Base-by-base conservation (phyloP, 371 early-diverging fungal species). In the Mycotypha africana region DNA sequence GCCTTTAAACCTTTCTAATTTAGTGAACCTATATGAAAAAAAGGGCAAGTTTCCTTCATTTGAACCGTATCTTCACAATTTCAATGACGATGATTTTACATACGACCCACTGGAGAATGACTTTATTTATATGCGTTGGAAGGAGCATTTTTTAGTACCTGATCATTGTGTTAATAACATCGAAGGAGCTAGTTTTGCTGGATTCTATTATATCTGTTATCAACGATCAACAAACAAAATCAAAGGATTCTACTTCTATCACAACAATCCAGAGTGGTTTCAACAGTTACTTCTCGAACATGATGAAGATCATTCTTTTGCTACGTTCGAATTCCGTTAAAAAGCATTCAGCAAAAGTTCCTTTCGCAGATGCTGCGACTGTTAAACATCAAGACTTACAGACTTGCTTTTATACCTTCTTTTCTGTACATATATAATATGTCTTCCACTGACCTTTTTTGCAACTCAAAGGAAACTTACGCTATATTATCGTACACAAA, bases 91-190 rank as follows among this genome's bases (percentile, higher is more conserved):
- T 45, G 73, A 62, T 17, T 84, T 85, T 58, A 59, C 58, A 8
- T 88, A 84, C 53, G 85, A 90, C 62, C 85, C 81, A 41, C 50
- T 64, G 21, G 74, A 81, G 52, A 69, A 74, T 32, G 88, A 92
- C 49, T 80, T 78, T 50, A 67, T 97, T 21, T 97, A 89, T 60
- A 97, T 97, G 97, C 81, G 97, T 25, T 95, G 95, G 95, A 97
- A 94, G 78, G 97, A 97, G 62, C 88, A 86, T 47, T 97, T 95
- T 62, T 63, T 97, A 34, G 92, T 95, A 3, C 96, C 97, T 23
- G 93, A 97, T 73, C 94, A 95, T 70, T 78, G 76, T 45, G 85
- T 95, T 33, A 81, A 71, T 49, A 77, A 71, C 19, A 88, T 97
- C 49, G 65, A 81, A 42, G 97, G 97, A 10, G 97, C 97, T 5